Conservation (phyloP, 352 stramenopile species). For the Phytophthora capsici region DNA sequence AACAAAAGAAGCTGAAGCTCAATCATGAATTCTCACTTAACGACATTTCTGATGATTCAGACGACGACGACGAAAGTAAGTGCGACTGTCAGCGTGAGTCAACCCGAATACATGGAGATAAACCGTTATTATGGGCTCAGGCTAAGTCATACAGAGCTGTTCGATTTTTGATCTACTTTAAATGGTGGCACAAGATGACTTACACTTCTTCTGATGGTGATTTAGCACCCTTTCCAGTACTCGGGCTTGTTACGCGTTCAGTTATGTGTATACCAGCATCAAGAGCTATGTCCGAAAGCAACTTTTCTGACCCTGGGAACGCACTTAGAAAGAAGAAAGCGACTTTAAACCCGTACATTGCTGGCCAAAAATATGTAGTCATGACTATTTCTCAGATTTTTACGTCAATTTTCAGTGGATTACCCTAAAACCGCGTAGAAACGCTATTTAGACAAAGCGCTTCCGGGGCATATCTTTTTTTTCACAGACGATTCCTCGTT, state of each 20-base stretch:
- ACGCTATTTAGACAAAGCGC: too few species aligned
- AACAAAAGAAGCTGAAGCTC: too few species aligned
- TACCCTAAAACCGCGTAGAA: too few species aligned
- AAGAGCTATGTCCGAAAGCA: neutral
- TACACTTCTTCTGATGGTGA: neutral
- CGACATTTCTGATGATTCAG: too few species aligned
- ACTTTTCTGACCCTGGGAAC: neutral
- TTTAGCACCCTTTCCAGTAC: neutral
- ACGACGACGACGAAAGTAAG: too few species aligned
- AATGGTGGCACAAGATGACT: neutral
- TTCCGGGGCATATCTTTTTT: too few species aligned
- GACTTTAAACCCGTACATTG: neutral
- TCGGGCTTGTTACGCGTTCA: constrained; percentile 1
- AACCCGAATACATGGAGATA: neutral
- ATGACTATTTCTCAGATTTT: too few species aligned
- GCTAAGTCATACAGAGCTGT: neutral
- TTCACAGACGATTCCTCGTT: too few species aligned
- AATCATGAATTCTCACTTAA: too few species aligned
- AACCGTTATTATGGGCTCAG: neutral
- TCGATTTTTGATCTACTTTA: neutral
- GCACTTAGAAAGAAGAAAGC: neutral
- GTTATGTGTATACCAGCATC: neutral
- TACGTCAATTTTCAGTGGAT: too few species aligned
- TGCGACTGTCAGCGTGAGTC: too few species aligned
- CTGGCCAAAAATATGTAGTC: too few species aligned